phyloP scores from a whole-genome alignment of 1,139 yeast species.

The Geotrichum histeridarum region DNA sequence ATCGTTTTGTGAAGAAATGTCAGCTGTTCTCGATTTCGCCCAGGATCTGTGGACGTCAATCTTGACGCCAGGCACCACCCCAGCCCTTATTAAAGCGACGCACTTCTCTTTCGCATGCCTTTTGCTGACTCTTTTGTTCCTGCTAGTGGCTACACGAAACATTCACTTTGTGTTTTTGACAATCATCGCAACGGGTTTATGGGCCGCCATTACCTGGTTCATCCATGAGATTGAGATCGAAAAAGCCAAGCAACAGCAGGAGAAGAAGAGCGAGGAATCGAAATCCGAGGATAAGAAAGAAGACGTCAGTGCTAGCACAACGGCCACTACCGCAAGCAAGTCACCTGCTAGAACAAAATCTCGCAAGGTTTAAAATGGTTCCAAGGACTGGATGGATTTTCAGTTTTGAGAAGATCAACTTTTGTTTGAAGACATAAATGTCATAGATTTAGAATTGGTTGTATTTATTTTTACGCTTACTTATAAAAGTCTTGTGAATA shows the following conservation, averaged over 20 bases:
- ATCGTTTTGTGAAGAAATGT: conserved; percentile 1
- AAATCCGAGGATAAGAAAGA: neutral
- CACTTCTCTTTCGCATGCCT: conserved; percentile 62
- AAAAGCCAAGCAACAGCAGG: conserved; percentile 35
- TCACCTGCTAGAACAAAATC: conserved; percentile 1
- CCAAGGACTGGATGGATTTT: no score
- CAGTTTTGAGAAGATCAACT: no score
- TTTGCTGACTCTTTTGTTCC: conserved; percentile 47
- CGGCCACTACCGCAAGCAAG: neutral
- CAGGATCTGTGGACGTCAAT: conserved; percentile 83
- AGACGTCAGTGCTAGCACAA: neutral
- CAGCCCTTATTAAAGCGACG: conserved; percentile 77
- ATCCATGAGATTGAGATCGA: conserved; percentile 59
- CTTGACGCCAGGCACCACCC: conserved; percentile 91
- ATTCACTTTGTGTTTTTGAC: conserved; percentile 74
- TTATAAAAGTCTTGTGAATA: no score
- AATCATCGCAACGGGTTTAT: conserved; percentile 62
- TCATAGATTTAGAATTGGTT: no score
- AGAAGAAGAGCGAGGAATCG: conserved; percentile 14
- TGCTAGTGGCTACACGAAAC: conserved; percentile 60
- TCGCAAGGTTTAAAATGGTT: conserved; percentile 8
- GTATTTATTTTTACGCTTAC: no score
- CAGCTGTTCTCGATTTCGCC: conserved; percentile 32
- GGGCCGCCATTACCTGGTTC: conserved; percentile 86
- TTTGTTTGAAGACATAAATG: no score